These are phyloP conservation scores for Colletotrichum graminicola DNA, from an alignment of 2,329 filamentous ascomycete genomes.

Conservation along the genomic window DNA sequence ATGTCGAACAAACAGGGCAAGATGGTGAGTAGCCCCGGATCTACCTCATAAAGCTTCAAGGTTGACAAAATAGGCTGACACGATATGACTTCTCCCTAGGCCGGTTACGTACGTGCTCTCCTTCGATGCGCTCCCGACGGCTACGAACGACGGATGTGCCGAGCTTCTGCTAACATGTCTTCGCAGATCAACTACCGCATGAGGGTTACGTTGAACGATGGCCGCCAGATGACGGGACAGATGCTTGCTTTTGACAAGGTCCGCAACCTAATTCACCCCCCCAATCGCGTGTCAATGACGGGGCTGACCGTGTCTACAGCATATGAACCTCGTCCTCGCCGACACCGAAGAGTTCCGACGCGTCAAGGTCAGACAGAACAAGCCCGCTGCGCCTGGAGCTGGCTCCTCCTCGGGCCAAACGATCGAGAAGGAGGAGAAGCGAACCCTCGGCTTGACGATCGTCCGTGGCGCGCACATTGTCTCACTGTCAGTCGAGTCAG, in stretches of 20 bases:
- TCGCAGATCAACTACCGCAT: slow-evolving; percentile 99
- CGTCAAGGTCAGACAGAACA: slow-evolving; percentile 86
- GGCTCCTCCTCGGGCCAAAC: slow-evolving; percentile 73
- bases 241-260: slow-evolving; percentile 99
- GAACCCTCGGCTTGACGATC: slow-evolving; percentile 94
- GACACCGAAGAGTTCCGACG: slow-evolving; percentile 98
- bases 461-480: slow-evolving; percentile 95
- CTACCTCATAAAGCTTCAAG: slow-evolving; percentile 56
- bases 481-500: slow-evolving; percentile 94
- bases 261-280: slow-evolving; percentile 42
- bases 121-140: neutral
- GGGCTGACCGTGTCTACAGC: slow-evolving; percentile 63
- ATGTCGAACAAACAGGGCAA: slow-evolving; percentile 98
- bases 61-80: slow-evolving; percentile 72
- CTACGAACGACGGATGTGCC: neutral
- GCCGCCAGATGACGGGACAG: slow-evolving; percentile 95
- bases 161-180: neutral
- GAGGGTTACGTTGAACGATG: slow-evolving; percentile 95
- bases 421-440: slow-evolving; percentile 94
- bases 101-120: slow-evolving; percentile 74
- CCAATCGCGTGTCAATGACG: slow-evolving; percentile 25
- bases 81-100: slow-evolving; percentile 64
- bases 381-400: slow-evolving; percentile 74
- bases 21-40: slow-evolving; percentile 81
- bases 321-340: slow-evolving; percentile 99